phyloP scores from a whole-genome alignment of 2,329 filamentous ascomycete genomes.

The Penicillium sp. region DNA sequence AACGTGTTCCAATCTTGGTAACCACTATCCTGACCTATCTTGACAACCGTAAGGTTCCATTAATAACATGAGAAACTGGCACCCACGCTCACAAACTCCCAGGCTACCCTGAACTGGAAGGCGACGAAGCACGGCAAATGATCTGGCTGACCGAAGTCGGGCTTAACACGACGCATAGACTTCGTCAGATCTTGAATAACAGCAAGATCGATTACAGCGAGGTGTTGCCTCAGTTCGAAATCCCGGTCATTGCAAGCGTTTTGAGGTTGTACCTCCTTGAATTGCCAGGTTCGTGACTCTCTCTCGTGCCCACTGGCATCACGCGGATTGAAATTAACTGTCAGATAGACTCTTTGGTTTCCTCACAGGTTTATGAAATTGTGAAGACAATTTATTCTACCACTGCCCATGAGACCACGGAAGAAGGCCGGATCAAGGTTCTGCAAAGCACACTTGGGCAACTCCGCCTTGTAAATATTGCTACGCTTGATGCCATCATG shows the following conservation, averaged over 20 bases:
- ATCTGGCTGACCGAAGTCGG: slow-evolving; percentile 96
- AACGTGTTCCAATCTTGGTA: slow-evolving; percentile 87
- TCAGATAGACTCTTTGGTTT: slow-evolving; percentile 85
- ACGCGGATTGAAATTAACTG: slow-evolving; percentile 9
- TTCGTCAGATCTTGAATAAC: slow-evolving; percentile 79
- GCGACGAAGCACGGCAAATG: slow-evolving; percentile 83
- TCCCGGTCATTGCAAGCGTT: slow-evolving; percentile 87
- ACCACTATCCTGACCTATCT: slow-evolving; percentile 92
- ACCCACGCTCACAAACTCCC: slow-evolving; percentile 5
- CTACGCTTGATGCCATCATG: slow-evolving; percentile 95
- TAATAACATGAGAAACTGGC: neutral
- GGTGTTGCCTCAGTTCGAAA: slow-evolving; percentile 79
- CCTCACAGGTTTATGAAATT: slow-evolving; percentile 97
- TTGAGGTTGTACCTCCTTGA: slow-evolving; percentile 93
- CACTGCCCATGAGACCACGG: slow-evolving; percentile 69
- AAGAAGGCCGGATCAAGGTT: slow-evolving; percentile 78
- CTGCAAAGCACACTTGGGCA: slow-evolving; percentile 94
- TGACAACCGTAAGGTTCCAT: slow-evolving; percentile 62
- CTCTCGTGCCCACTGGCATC: slow-evolving; percentile 10
- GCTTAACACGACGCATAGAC: slow-evolving; percentile 74
- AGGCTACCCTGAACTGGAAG: slow-evolving; percentile 93
- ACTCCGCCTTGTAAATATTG: slow-evolving; percentile 92
- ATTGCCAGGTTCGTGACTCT: slow-evolving; percentile 69
- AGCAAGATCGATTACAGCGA: slow-evolving; percentile 75
- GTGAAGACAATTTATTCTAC: slow-evolving; percentile 94